Evolutionary conservation across 108 stramenopile species (phyloP).

Genomic region (Cyclotella sp.): DNA sequence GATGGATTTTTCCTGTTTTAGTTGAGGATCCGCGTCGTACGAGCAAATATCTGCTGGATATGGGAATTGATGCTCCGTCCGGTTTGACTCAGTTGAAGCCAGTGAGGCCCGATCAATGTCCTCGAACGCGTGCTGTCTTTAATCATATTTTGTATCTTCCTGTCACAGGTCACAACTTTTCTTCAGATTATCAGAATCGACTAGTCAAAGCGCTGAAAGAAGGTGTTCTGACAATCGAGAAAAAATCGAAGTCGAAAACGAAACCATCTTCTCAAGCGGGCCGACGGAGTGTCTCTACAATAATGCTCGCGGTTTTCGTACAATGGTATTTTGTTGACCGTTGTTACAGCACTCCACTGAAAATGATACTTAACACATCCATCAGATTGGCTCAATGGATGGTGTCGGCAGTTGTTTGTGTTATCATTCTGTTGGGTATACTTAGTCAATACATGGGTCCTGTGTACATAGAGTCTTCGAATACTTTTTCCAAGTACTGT

Average conservation of each 20-base stretch:
- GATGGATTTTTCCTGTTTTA: conserved; percentile 66
- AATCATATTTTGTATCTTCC: conserved; percentile 74
- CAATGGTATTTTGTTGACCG: conserved; percentile 28
- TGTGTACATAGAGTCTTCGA: conserved; percentile 55
- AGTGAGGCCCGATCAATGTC: conserved; percentile 21
- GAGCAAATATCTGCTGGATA: conserved; percentile 42
- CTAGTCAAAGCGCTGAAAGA: conserved; percentile 40
- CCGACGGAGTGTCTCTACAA: background rate
- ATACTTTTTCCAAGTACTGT: conserved; percentile 61
- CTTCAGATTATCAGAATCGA: conserved; percentile 29
- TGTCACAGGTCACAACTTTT: conserved; percentile 52
- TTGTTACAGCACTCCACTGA: background rate
- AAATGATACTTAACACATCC: conserved; percentile 6
- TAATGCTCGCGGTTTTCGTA: conserved; percentile 4
- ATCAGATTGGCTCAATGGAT: conserved; percentile 24
- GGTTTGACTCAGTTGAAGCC: conserved; percentile 79
- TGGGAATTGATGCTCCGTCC: conserved; percentile 69
- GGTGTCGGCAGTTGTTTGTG: background rate
- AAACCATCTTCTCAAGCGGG: background rate
- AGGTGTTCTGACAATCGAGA: background rate
- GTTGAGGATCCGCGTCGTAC: conserved; percentile 42
- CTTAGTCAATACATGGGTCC: conserved; percentile 53
- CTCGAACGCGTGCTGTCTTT: conserved; percentile 55
- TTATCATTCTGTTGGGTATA: conserved; percentile 15
- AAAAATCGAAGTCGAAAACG: background rate